A percentile compares a stretch with the other conserved stretches of the same genome.
Evolutionary conservation across 805 yeast genomes (phyloP).

Genomic region (Cyberlindnera veronae): DNA sequence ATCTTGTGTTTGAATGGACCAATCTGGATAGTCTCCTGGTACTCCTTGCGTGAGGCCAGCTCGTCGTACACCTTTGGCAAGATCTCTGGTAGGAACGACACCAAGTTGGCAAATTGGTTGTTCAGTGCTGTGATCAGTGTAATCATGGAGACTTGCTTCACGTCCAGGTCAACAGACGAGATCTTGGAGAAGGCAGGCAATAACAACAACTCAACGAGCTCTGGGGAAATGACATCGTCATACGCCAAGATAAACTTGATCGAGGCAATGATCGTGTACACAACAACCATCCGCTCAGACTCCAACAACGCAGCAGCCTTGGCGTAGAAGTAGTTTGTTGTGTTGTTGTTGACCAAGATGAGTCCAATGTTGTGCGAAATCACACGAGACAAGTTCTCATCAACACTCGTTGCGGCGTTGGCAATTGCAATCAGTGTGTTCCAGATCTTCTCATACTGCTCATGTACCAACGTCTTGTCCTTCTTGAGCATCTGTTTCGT

Average conservation of each 20-base stretch:
- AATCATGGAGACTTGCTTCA: slow-evolving; percentile 57
- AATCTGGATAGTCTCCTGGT: slow-evolving; percentile 66
- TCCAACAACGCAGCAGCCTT: slow-evolving; percentile 21
- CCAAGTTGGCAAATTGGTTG: slow-evolving; percentile 46
- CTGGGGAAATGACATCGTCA: slow-evolving; percentile 24
- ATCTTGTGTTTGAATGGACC: slow-evolving; percentile 85
- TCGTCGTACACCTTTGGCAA: slow-evolving; percentile 53
- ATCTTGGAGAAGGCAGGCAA: slow-evolving; percentile 25
- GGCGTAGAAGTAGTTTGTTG: slow-evolving; percentile 29
- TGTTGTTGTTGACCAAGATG: slow-evolving; percentile 29
- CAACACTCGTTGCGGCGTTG: slow-evolving; percentile 15
- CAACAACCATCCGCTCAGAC: slow-evolving; percentile 19
- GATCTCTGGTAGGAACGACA: slow-evolving; percentile 42
- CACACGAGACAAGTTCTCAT: slow-evolving; percentile 24
- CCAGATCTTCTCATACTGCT: slow-evolving; percentile 28
- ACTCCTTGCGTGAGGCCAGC: slow-evolving; percentile 50
- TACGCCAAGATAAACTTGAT: slow-evolving; percentile 36
- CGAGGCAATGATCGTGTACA: slow-evolving; percentile 33
- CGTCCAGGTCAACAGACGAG: slow-evolving; percentile 41
- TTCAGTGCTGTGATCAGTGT: slow-evolving; percentile 58
- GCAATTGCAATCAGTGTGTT: slow-evolving; percentile 19
- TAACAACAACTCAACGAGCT: slow-evolving; percentile 23
- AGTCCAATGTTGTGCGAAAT: slow-evolving; percentile 25
- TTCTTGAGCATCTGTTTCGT: slow-evolving; percentile 29
- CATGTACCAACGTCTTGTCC: slow-evolving; percentile 22